Percentiles rank a stretch among this genome's conserved stretches.
phyloP scores from a whole-genome alignment of 306 rosid genomes.

The Canavalia ensiformis region DNA sequence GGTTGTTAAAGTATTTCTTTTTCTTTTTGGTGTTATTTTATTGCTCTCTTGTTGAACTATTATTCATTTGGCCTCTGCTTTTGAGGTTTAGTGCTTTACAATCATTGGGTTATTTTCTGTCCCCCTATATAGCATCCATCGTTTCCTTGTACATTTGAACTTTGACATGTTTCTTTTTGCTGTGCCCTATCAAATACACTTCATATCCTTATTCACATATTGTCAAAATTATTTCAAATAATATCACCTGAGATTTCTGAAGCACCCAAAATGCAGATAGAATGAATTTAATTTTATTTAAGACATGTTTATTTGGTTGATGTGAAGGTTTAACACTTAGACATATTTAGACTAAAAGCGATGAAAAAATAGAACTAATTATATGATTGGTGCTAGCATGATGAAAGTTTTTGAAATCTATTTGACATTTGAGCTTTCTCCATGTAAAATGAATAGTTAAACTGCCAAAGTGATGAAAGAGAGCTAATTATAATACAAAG shows the following conservation, averaged over 20 bases:
- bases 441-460: background rate
- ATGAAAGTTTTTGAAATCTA: slow-evolving; percentile 5
- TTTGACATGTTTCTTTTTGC: background rate
- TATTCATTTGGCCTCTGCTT: slow-evolving; percentile 33
- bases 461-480: background rate
- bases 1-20: slow-evolving; percentile 69
- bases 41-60: slow-evolving; percentile 31
- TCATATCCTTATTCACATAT: background rate
- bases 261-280: background rate
- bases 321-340: background rate
- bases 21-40: slow-evolving; percentile 58
- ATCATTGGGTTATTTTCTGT: background rate
- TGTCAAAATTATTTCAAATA: background rate
- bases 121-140: background rate
- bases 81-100: slow-evolving; percentile 24
- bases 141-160: slow-evolving; percentile 3
- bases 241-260: background rate
- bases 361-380: background rate
- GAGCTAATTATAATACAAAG: slow-evolving; percentile 6
- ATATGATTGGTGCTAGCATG: slow-evolving; percentile 13
- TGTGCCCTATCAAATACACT: background rate
- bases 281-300: background rate
- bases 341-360: background rate
- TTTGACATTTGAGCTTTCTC: background rate
- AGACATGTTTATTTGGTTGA: background rate